Conservation (phyloP, 2,329 filamentous ascomycete genomes). For the Pseudopyricularia cyperi region DNA sequence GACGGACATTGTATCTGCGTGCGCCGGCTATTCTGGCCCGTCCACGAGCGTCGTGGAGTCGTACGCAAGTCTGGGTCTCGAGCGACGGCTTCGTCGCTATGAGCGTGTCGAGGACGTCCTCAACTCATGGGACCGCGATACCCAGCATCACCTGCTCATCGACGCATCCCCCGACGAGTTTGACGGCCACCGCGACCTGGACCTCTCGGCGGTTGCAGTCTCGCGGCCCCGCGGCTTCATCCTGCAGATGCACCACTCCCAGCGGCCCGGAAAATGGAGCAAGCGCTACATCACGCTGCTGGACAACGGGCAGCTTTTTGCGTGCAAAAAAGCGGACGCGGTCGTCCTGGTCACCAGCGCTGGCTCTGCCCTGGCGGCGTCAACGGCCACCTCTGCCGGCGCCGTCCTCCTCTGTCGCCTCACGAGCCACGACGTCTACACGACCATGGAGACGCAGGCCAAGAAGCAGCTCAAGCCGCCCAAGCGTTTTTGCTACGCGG, state of each 20-base stretch:
- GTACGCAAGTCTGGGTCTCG: slow-evolving; percentile 63
- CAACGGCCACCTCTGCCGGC: slow-evolving; percentile 23
- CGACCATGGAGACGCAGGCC: slow-evolving; percentile 53
- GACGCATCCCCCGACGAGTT: slow-evolving; percentile 39
- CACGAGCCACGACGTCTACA: slow-evolving; percentile 87
- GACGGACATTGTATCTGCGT: slow-evolving; percentile 57
- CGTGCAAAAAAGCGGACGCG: slow-evolving; percentile 57
- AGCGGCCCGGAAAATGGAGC: slow-evolving; percentile 74
- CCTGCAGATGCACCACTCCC: slow-evolving; percentile 67
- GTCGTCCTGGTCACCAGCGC: slow-evolving; percentile 13
- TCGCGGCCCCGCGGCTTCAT: slow-evolving; percentile 45
- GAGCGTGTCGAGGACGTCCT: slow-evolving; percentile 77
- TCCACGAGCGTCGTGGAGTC: slow-evolving; percentile 61
- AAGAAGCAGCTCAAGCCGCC: slow-evolving; percentile 66
- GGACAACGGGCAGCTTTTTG: slow-evolving; percentile 55
- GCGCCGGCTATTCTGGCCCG: slow-evolving; percentile 36
- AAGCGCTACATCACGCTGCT: slow-evolving; percentile 70
- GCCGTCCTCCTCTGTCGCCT: slow-evolving; percentile 64
- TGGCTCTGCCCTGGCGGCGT: background rate
- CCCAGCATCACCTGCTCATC: slow-evolving; percentile 62
- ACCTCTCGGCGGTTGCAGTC: slow-evolving; percentile 45
- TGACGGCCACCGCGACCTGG: slow-evolving; percentile 46
- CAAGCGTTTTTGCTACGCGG: slow-evolving; percentile 71
- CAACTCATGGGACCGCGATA: slow-evolving; percentile 83
- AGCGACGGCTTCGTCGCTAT: slow-evolving; percentile 72